These are phyloP conservation scores for Spathaspora girioi DNA, from an alignment of 805 yeast species.

Conservation along the genomic window DNA sequence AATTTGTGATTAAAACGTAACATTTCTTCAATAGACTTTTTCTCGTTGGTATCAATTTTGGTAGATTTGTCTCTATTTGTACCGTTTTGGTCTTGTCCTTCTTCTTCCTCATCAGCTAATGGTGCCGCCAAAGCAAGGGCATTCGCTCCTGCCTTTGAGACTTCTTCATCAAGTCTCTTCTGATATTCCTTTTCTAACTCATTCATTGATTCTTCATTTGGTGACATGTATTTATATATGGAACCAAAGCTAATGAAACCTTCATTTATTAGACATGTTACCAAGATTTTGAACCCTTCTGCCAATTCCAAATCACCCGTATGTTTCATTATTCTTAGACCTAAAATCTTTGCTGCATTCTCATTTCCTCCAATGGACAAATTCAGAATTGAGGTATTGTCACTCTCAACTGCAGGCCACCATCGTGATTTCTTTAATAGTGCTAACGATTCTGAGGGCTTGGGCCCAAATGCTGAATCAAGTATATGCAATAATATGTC, in stretches of 20 bases:
- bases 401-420: constrained; percentile 55
- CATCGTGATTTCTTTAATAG: constrained; percentile 55
- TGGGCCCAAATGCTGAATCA: constrained; percentile 38
- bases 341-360: constrained; percentile 52
- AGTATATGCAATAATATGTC: constrained; percentile 59
- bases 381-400: constrained; percentile 25
- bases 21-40: constrained; percentile 11
- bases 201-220: constrained; percentile 46
- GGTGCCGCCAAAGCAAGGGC: constrained; percentile 91
- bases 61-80: constrained; percentile 9
- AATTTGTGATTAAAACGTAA: constrained; percentile 20
- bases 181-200: constrained; percentile 43
- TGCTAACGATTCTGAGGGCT: constrained; percentile 44
- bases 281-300: constrained; percentile 41
- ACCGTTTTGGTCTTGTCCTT: constrained; percentile 1
- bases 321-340: constrained; percentile 36
- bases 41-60: not conserved
- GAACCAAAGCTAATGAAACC: constrained; percentile 64
- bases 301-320: constrained; percentile 32
- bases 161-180: constrained; percentile 48
- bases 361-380: constrained; percentile 52
- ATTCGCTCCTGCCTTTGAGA: constrained; percentile 61
- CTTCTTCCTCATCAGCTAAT: constrained; percentile 53
- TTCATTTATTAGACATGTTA: constrained; percentile 58
- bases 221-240: constrained; percentile 54